These are phyloP conservation scores for Stagonosporopsis rhizophila DNA, from an alignment of 2,329 filamentous ascomycete genomes.

Conservation along the genomic window DNA sequence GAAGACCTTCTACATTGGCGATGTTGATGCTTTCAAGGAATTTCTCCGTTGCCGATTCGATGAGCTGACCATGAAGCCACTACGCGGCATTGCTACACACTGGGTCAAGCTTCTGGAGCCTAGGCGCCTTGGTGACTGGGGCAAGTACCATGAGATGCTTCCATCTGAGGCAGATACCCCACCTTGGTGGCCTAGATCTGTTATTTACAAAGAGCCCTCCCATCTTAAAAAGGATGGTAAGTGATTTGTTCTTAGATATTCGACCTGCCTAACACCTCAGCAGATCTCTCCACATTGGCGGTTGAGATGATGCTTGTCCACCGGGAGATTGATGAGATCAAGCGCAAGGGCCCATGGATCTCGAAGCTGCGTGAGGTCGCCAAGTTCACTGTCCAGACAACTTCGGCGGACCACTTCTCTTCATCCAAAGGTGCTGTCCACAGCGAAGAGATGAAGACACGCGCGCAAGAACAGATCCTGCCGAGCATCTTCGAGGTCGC, in stretches of 20 bases:
- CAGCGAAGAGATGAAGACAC: slow-evolving; percentile 36
- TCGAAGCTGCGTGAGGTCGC: slow-evolving; percentile 32
- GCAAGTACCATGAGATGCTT: slow-evolving; percentile 35
- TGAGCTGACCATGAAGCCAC: slow-evolving; percentile 43
- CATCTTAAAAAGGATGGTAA: slow-evolving; percentile 41
- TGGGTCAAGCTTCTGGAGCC: slow-evolving; percentile 44
- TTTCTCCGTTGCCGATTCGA: slow-evolving; percentile 36
- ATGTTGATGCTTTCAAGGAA: slow-evolving; percentile 27
- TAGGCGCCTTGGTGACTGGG: slow-evolving; percentile 31
- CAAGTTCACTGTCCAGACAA: slow-evolving; percentile 29
- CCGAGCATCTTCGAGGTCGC: slow-evolving; percentile 41
- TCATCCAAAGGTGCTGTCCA: slow-evolving; percentile 34
- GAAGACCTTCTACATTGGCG: slow-evolving; percentile 35
- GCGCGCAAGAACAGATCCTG: slow-evolving; percentile 34
- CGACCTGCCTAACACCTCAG: slow-evolving; percentile 10
- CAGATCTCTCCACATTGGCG: slow-evolving; percentile 37
- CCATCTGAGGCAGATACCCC: slow-evolving; percentile 26
- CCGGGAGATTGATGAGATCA: slow-evolving; percentile 31
- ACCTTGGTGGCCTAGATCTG: slow-evolving; percentile 41
- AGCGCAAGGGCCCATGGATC: slow-evolving; percentile 37
- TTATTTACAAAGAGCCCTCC: slow-evolving; percentile 43
- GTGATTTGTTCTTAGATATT: background rate
- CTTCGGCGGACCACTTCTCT: slow-evolving; percentile 34
- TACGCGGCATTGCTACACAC: slow-evolving; percentile 40
- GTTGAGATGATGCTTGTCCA: slow-evolving; percentile 43